These are phyloP conservation scores for Rheum nobile DNA, from an alignment of 148 eudicot species.

Conservation along the genomic window DNA sequence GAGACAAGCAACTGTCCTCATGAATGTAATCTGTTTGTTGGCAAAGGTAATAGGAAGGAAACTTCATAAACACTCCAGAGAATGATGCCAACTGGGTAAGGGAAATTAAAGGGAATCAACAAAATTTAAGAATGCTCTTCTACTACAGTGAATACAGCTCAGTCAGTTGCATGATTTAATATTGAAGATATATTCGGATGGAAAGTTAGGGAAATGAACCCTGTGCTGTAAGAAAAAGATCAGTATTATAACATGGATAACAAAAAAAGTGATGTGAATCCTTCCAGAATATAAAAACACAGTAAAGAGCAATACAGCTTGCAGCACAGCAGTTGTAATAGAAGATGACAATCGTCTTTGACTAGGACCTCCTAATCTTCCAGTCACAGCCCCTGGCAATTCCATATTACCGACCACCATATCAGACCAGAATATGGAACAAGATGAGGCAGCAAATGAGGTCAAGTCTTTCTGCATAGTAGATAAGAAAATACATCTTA, in stretches of 20 bases:
- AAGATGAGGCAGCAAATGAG: constrained; percentile 46
- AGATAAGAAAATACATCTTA: constrained; percentile 1
- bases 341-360: constrained; percentile 67
- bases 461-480: constrained; percentile 51
- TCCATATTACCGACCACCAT: constrained; percentile 21
- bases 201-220: not conserved
- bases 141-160: constrained; percentile 5
- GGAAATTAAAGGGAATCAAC: not conserved
- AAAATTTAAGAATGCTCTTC: not conserved
- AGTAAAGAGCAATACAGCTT: constrained; percentile 54
- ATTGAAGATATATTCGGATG: not conserved
- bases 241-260: not conserved
- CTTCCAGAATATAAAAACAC: not conserved
- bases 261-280: not conserved
- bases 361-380: constrained; percentile 94
- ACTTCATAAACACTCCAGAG: not conserved
- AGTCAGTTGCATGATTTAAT: not conserved
- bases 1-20: constrained; percentile 54
- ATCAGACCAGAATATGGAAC: constrained; percentile 60
- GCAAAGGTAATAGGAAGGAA: not conserved
- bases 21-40: constrained; percentile 47
- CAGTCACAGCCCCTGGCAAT: constrained; percentile 66
- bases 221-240: not conserved
- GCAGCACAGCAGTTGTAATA: constrained; percentile 51
- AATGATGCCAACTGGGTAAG: not conserved